Evolutionary conservation across 805 yeast species (phyloP), one percentile per base, ranked within the genome.

Genomic region (Wickerhamomyces rabaulensis): DNA sequence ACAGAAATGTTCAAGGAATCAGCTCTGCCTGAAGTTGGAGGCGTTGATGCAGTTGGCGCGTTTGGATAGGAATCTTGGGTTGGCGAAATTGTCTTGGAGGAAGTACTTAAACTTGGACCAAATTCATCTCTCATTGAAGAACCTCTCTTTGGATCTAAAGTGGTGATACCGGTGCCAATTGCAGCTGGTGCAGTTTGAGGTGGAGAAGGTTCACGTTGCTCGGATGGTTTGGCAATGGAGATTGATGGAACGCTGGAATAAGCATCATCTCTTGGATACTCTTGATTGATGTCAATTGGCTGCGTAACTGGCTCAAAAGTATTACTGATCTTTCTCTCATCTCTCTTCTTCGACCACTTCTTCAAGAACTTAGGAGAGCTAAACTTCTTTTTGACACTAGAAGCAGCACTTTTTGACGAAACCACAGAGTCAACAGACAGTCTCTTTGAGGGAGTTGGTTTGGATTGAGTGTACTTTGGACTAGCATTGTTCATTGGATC

Each of bases 351-450:
- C 1, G 59, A 48, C 58, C 61, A 52, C 12, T 44, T 56, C 40
- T 52, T 57, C 25, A 60, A 49, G 37, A 60, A 56, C 12, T 42
- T 51, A 9, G 60, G 53, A 1, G 63, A 59, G 22, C 47, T 52
- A 21, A 50, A 50, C 7, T 38, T 29, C 10, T 40, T 40, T 21
- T 36, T 39, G 17, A 40, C 33, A 10, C 23, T 19, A 6, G 23
- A 19, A 13, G 25, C 37, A 9, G 21, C 9, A 36, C 39, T 36
- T 16, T 20, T 36, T 19, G 23, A 16, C 12, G 39, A 36, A 7
- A 19, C n/a, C 19, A 20, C 7, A 20, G 39, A 36, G 42, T 33
- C 36, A 3, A 33, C 20, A 2, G 36, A 33, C 19, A 33, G 13
- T 33, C 36, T 33, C n/a, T 33, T 33, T 33, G 36, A n/a, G 3